phyloP scores from a whole-genome alignment of 805 yeast genomes.

The Myxozyma vanderwaltii region DNA sequence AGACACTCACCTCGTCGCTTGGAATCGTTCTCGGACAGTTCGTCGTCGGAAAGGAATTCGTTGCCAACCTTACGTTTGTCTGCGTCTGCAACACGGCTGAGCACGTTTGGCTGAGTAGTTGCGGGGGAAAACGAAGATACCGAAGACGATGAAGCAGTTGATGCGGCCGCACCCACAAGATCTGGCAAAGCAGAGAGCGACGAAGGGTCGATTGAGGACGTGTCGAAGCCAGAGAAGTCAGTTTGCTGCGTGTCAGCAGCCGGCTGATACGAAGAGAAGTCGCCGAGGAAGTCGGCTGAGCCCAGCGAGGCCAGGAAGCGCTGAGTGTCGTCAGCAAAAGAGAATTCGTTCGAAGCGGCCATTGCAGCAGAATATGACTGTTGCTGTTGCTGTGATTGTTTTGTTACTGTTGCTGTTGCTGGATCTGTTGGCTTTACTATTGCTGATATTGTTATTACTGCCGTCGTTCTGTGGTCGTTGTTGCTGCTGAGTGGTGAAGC shows the following conservation, averaged over 20 bases:
- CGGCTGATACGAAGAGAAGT: slow-evolving; percentile 15
- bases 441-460: too few relatives aligned
- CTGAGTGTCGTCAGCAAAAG: slow-evolving; percentile 28
- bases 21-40: slow-evolving; percentile 29
- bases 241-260: not conserved
- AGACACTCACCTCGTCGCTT: slow-evolving; percentile 23
- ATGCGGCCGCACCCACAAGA: not conserved
- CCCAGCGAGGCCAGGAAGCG: slow-evolving; percentile 28
- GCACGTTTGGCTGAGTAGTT: not conserved
- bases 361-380: too few relatives aligned
- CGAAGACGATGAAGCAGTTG: not conserved
- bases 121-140: slow-evolving; percentile 4
- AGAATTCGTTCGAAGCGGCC: slow-evolving; percentile 5
- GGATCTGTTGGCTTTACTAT: too few relatives aligned
- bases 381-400: not conserved
- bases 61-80: slow-evolving; percentile 30
- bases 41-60: slow-evolving; percentile 29
- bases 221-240: not conserved
- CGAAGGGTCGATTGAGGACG: not conserved
- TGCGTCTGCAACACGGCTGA: not conserved
- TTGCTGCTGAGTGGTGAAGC: not conserved
- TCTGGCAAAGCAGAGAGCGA: slow-evolving; percentile 6
- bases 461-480: too few relatives aligned
- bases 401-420: too few relatives aligned
- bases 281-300: slow-evolving; percentile 31